Evolutionary conservation across 2,329 filamentous ascomycete genomes (phyloP).

Genomic region (Delphinella strobiligena): DNA sequence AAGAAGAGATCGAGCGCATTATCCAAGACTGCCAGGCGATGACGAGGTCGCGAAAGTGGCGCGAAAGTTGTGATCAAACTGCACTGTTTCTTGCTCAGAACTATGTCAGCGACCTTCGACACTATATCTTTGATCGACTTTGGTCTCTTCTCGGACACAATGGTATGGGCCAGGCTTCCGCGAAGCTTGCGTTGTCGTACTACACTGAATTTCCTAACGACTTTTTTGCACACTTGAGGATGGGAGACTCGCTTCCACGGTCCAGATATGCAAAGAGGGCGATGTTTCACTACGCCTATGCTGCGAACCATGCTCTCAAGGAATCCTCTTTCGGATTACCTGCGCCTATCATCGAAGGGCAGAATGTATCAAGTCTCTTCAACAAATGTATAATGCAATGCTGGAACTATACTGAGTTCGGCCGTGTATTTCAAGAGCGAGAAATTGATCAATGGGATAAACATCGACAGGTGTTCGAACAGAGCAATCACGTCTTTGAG

Average conservation of each 20-base stretch:
- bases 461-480: no score
- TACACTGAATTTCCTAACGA: not conserved
- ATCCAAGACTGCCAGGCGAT: not conserved
- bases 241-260: not conserved
- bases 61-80: not conserved
- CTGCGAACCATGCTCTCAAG: not conserved
- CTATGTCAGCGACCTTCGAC: not conserved
- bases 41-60: not conserved
- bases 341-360: not conserved
- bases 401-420: conserved; percentile 3
- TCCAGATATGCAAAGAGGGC: conserved; percentile 1
- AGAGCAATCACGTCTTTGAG: not conserved
- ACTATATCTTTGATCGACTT: not conserved
- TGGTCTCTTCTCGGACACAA: not conserved
- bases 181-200: not conserved
- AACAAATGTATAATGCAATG: not conserved
- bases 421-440: not conserved
- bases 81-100: not conserved
- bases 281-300: conserved; percentile 5
- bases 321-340: not conserved
- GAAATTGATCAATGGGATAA: not conserved
- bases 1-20: not conserved
- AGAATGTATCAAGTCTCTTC: not conserved
- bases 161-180: not conserved
- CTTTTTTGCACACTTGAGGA: not conserved